These are phyloP conservation scores for Xylaria curta DNA, from an alignment of 495 filamentous ascomycete genomes.

Conservation along the genomic window DNA sequence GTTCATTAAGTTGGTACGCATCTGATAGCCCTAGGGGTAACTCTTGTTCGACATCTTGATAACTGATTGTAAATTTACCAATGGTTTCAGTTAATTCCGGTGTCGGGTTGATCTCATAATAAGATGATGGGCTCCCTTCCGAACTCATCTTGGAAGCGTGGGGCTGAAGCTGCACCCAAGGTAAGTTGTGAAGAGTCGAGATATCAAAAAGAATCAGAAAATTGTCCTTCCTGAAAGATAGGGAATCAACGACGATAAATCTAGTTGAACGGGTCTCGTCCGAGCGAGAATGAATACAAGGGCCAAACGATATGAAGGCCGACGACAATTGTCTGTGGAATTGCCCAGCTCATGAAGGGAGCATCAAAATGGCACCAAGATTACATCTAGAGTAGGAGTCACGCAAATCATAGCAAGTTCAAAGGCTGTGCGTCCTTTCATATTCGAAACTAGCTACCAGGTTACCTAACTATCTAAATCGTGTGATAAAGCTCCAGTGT, in stretches of 20 bases:
- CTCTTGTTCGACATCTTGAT: constrained; percentile 21
- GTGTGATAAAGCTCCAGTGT: constrained; percentile 16
- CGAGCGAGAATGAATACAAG: not conserved
- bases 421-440: constrained; percentile 2
- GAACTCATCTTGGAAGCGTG: constrained; percentile 9
- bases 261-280: not conserved
- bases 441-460: constrained; percentile 4
- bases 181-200: not conserved
- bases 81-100: constrained; percentile 18
- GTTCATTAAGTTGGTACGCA: constrained; percentile 10
- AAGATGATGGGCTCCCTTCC: constrained; percentile 17
- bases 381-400: not conserved
- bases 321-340: not conserved
- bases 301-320: not conserved
- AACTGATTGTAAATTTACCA: constrained; percentile 15
- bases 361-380: constrained; percentile 6
- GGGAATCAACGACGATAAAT: not conserved
- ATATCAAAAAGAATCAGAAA: not conserved
- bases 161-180: not conserved
- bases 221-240: not conserved
- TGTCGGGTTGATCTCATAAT: constrained; percentile 22
- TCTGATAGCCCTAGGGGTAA: constrained; percentile 15
- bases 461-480: not conserved
- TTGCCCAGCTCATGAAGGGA: not conserved
- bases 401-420: not conserved